Base-by-base conservation (phyloP, 2,329 filamentous ascomycete species). In the Cryphonectria carpinicola region DNA sequence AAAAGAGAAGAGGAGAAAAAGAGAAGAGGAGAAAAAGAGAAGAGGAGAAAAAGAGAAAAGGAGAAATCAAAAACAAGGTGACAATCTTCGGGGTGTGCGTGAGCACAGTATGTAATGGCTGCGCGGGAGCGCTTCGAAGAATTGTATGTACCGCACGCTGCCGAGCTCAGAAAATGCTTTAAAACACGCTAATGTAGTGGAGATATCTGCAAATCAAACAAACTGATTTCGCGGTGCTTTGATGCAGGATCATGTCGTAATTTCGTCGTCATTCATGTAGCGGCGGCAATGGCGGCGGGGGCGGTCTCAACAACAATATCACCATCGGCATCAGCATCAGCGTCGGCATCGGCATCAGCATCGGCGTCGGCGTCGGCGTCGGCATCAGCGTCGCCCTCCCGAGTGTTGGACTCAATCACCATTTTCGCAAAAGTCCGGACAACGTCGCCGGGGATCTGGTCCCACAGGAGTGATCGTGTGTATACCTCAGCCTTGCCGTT, bases 341-440 rank as follows among this genome's bases (percentile, higher is more conserved):
- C 43, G 8, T 49, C 43, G 6, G 43, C 43, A 7, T 46, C 43
- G 4, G 46, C 46, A n/a, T 49, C 43, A 4, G 43, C 43, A 7
- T 46, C 43, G 17, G 43, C 43, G 7, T 46, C 43, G 3, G 43
- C 43, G 19, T 46, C 46, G 8, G 46, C 46, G 22, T 49, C 46
- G 4, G 46, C 46, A 2, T 49, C 46, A 80, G 80, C 81, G 80
- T 76, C 82, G 73, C 71, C 81, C 75, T 81, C 81, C 79, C 75
- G 74, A 62, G 73, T 84, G 81, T 86, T 91, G 82, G 88, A 91
- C 78, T 96, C 92, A 74, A 92, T 89, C 76, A 97, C 92, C 88
- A 97, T 94, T 81, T 93, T 93, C 77, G 93, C 93, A 84, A 98
- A 98, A 80, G 95, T 94, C 76, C 91, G 90, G 68, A 99, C 94